These are phyloP conservation scores for Phaeotremella skinneri DNA, from an alignment of 768 basidiomycete species.

Conservation along the genomic window DNA sequence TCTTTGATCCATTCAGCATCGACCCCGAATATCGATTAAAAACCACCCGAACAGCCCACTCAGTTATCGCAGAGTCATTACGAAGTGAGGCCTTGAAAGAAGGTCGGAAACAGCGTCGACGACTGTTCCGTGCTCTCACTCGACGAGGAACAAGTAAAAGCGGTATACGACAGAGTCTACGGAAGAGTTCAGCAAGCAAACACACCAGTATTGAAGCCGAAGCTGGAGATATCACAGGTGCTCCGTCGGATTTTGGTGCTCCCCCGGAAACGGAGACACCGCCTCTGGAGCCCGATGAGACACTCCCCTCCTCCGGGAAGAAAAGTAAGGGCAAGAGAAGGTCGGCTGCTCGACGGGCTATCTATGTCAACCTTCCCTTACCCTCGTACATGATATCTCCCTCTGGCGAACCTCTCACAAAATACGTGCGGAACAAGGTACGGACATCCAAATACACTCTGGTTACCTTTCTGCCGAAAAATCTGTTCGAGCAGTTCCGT, in stretches of 20 bases:
- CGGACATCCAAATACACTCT: constrained; percentile 90
- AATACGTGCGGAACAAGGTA: constrained; percentile 91
- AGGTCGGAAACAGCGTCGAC: constrained; percentile 50
- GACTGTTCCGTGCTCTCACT: constrained; percentile 33
- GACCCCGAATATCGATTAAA: constrained; percentile 84
- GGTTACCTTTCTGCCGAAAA: constrained; percentile 87
- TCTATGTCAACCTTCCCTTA: constrained; percentile 76
- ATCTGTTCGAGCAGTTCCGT: constrained; percentile 90
- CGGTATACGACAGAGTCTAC: not conserved
- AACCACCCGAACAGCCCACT: constrained; percentile 89
- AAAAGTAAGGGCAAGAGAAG: constrained; percentile 5
- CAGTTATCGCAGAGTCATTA: constrained; percentile 82
- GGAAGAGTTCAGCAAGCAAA: not conserved
- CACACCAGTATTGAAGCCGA: not conserved
- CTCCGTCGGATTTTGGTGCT: constrained; percentile 7
- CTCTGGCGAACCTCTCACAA: constrained; percentile 70
- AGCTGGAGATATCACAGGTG: not conserved
- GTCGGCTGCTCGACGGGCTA: constrained; percentile 63
- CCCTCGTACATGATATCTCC: constrained; percentile 65
- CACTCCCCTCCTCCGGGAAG: constrained; percentile 48
- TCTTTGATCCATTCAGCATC: constrained; percentile 37
- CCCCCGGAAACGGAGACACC: not conserved
- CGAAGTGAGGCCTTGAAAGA: constrained; percentile 63
- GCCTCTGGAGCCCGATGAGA: not conserved
- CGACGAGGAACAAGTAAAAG: constrained; percentile 19